Percentiles rank a stretch among this genome's conserved stretches.
Evolutionary conservation across 2,329 filamentous ascomycete species (phyloP).

Genomic region (Helicocarpus griseus): DNA sequence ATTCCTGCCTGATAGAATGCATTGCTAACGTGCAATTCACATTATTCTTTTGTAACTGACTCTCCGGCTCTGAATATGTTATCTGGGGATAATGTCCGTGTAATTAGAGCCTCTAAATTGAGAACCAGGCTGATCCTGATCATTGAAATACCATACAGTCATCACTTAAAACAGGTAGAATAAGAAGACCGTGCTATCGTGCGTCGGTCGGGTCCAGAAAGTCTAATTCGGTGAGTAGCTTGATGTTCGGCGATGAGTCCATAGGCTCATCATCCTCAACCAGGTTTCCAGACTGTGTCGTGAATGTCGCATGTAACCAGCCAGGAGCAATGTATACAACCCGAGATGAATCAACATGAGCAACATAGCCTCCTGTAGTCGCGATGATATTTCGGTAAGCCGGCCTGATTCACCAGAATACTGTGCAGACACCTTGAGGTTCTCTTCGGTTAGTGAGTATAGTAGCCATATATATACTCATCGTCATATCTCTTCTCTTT

Average conservation of each 20-base stretch:
- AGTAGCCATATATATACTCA: background rate
- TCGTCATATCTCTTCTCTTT: no score
- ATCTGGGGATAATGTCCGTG: no score
- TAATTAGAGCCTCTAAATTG: no score
- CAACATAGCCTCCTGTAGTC: background rate
- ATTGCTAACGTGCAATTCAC: background rate
- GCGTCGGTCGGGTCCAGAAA: no score
- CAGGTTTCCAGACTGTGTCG: background rate
- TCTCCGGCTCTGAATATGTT: no score
- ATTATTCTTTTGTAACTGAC: background rate
- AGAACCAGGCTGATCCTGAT: no score
- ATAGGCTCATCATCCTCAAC: no score
- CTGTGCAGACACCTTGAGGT: slow-evolving; percentile 3
- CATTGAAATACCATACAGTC: no score
- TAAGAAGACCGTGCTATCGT: no score
- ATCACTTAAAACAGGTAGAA: no score
- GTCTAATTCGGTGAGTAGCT: no score
- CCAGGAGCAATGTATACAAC: slow-evolving; percentile 5
- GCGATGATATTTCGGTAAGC: slow-evolving; percentile 4
- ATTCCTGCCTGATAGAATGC: background rate
- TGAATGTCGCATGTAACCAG: slow-evolving; percentile 8
- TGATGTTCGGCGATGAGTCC: no score
- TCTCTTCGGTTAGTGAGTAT: slow-evolving; percentile 3
- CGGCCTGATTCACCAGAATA: slow-evolving; percentile 2
- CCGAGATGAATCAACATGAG: slow-evolving; percentile 1